Evolutionary conservation across 805 yeast species (phyloP).

Genomic region (Yarrowia keelungensis): DNA sequence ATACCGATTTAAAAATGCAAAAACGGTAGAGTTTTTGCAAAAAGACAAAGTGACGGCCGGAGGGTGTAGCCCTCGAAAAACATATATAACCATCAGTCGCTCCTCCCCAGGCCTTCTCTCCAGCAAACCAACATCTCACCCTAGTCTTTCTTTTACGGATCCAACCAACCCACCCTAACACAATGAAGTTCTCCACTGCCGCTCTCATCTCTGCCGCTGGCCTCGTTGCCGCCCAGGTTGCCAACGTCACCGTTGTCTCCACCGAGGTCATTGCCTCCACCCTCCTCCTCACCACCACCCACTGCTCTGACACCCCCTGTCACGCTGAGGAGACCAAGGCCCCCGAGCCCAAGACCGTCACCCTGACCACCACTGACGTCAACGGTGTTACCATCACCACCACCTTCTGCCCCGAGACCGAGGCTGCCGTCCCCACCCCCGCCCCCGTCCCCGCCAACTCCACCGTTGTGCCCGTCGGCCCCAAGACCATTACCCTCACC

Average conservation of each 20-base stretch:
- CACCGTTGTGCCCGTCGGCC: constrained; percentile 24
- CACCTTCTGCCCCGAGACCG: constrained; percentile 39
- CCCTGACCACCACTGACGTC: constrained; percentile 36
- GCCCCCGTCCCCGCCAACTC: constrained; percentile 24
- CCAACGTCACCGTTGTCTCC: constrained; percentile 35
- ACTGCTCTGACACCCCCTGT: constrained; percentile 36
- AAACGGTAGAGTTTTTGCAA: background rate
- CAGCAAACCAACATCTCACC: constrained; percentile 31
- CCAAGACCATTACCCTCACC: constrained; percentile 37
- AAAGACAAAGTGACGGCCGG: background rate
- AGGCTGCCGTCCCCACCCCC: constrained; percentile 25
- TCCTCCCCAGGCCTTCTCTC: background rate
- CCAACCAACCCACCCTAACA: constrained; percentile 9
- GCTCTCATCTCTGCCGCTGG: constrained; percentile 32
- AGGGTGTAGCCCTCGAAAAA: background rate
- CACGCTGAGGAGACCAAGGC: constrained; percentile 36
- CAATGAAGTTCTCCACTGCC: constrained; percentile 36
- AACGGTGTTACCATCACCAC: constrained; percentile 38
- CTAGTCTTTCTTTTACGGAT: constrained; percentile 39
- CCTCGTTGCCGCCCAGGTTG: constrained; percentile 31
- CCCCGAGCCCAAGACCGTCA: constrained; percentile 34
- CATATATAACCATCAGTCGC: constrained; percentile 17
- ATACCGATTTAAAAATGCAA: constrained; percentile 32
- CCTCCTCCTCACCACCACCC: constrained; percentile 28
- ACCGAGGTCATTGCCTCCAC: constrained; percentile 19